Base-by-base conservation (phyloP, 2,329 filamentous ascomycete genomes). In the Phialocephala sp. region DNA sequence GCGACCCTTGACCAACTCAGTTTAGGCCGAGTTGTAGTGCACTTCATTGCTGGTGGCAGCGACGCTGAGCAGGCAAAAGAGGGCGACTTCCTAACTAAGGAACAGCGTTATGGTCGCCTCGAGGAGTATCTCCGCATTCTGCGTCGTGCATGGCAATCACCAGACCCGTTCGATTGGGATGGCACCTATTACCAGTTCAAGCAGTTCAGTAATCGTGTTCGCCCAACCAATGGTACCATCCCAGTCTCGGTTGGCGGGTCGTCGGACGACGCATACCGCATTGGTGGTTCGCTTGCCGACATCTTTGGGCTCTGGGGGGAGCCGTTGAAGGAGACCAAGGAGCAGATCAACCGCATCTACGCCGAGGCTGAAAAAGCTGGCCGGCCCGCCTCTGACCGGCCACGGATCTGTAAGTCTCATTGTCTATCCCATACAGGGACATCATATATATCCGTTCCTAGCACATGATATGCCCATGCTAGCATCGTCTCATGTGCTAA, bases 271-370 rank as follows among this genome's bases (percentile, higher is more conserved):
- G 86, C 86, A 0, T 88, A 88, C 75, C 83, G 85, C 24, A 79
- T 87, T 45, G 86, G 86, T 27, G 86, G 86, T 35, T 77, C 81
- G 0, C 79, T 87, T 1, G 86, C 82, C 35, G 86, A 89, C 68
- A 89, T 89, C 70, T 88, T 88, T 67, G 86, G 86, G 0, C 81
- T 89, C 4, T 89, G 86, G 86, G 86, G 86, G 12, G 86, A 89
- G 71, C 86, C 86, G 1, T 77, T 88, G 1, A 87, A 87, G 76
- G 86, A 89, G 72, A 88, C 86, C 0, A 85, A 85, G 75, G 80
- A 88, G 71, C 86, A 89, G 73, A 87, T 89, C 69, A 84, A 87
- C 68, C 81, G 82, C 22, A 84, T 89, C 72, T 87, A 87, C 68
- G 84, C 81, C 2, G 86, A 85, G 70, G 83, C 86, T 0, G 83